A percentile compares a stretch with the other conserved stretches of the same genome.
These are phyloP conservation scores for Fusarium sp. DNA, from an alignment of 2,329 filamentous ascomycete species.

Conservation along the genomic window DNA sequence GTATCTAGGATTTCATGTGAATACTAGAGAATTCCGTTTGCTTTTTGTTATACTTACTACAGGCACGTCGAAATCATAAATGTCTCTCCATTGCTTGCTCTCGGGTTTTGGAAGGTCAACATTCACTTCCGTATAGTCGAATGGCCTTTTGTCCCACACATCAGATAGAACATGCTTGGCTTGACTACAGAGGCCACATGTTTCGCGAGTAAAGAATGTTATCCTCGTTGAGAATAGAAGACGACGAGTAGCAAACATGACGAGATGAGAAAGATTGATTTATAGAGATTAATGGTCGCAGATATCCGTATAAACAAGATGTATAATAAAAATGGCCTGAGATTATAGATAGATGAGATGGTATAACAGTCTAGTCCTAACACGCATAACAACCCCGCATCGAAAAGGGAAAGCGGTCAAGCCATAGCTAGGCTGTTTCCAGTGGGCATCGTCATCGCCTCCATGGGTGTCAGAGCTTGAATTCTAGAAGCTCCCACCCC, in stretches of 20 bases:
- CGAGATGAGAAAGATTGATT: background rate
- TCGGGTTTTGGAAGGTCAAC: constrained; percentile 76
- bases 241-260: constrained; percentile 63
- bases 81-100: constrained; percentile 72
- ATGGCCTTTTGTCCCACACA: constrained; percentile 74
- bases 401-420: constrained; percentile 53
- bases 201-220: constrained; percentile 78
- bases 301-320: background rate
- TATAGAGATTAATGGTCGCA: background rate
- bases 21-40: background rate
- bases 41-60: constrained; percentile 66
- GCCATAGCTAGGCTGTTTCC: constrained; percentile 9
- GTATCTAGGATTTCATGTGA: constrained; percentile 59
- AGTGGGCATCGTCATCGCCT: constrained; percentile 43
- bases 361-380: background rate
- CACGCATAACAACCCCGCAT: constrained; percentile 46
- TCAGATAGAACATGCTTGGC: constrained; percentile 75
- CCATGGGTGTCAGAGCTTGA: constrained; percentile 28
- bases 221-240: constrained; percentile 70
- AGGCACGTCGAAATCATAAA: constrained; percentile 86
- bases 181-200: constrained; percentile 76
- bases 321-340: constrained; percentile 29
- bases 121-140: constrained; percentile 76
- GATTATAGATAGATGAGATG: constrained; percentile 1
- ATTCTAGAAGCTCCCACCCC: constrained; percentile 58